Percentiles rank a stretch among this genome's conserved stretches.
These are phyloP conservation scores for Irineochytrium annulatum DNA, from an alignment of 192 early-diverging fungal genomes.

Conservation along the genomic window DNA sequence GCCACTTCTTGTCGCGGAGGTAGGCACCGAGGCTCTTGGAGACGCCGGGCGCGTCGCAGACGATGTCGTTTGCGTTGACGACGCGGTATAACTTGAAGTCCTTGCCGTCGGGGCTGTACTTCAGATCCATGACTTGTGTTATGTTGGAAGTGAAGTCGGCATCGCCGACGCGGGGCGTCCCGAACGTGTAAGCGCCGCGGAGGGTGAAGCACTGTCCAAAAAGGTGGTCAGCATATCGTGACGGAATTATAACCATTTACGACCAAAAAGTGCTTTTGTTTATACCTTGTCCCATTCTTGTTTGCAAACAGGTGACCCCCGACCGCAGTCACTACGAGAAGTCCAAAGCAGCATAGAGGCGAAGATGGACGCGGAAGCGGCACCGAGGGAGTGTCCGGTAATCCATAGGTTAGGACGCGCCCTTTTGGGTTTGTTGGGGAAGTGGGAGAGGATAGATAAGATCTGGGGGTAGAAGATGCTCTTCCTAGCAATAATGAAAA, in stretches of 20 bases:
- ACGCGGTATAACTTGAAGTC: slow-evolving; percentile 10
- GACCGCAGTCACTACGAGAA: background rate
- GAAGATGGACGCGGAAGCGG: slow-evolving; percentile 6
- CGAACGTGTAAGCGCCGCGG: slow-evolving; percentile 20
- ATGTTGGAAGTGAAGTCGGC: background rate
- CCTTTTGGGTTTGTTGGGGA: no score
- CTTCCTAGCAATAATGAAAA: no score
- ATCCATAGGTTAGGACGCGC: slow-evolving; percentile 8
- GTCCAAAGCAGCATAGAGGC: background rate
- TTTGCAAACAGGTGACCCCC: background rate
- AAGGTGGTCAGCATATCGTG: background rate
- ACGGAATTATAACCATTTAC: background rate
- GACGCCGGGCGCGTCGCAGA: slow-evolving; percentile 6
- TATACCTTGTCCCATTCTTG: background rate
- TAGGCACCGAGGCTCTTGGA: background rate
- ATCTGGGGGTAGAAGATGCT: background rate
- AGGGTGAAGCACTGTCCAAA: background rate
- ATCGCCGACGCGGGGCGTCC: slow-evolving; percentile 16
- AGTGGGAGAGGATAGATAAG: background rate
- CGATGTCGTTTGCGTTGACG: slow-evolving; percentile 22
- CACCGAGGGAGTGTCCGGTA: slow-evolving; percentile 18
- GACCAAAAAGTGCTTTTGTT: no score
- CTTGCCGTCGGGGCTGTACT: background rate
- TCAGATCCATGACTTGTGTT: background rate
- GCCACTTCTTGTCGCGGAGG: background rate